These are phyloP conservation scores for Voacanga thouarsii DNA, from an alignment of 257 asterid genomes.

Conservation along the genomic window DNA sequence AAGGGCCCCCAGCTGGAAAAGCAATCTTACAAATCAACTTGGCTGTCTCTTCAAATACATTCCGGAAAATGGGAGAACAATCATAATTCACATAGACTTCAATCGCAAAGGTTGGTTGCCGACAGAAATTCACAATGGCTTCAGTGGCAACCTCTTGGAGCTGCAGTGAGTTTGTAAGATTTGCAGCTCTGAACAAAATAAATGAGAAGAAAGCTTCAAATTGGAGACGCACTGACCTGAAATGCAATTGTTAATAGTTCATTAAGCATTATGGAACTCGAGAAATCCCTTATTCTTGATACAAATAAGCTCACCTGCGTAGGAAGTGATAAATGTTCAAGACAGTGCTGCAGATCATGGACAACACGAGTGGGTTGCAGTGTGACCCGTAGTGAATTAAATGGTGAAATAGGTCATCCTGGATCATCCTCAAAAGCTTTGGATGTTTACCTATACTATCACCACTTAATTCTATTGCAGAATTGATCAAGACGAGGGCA, in stretches of 20 bases:
- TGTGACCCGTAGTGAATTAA: constrained; percentile 69
- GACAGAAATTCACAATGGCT: constrained; percentile 76
- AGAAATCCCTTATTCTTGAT: neutral
- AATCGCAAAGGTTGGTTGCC: constrained; percentile 65
- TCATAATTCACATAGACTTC: constrained; percentile 83
- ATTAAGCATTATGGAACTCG: neutral
- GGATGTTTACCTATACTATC: constrained; percentile 89
- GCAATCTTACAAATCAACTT: constrained; percentile 81
- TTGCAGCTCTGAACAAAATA: constrained; percentile 56
- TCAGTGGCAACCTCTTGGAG: constrained; percentile 87
- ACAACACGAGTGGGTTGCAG: constrained; percentile 70
- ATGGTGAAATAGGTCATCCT: constrained; percentile 85
- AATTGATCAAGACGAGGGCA: constrained; percentile 65
- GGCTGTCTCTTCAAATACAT: constrained; percentile 76
- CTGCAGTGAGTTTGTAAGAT: constrained; percentile 41
- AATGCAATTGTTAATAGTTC: constrained; percentile 8
- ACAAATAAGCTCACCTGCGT: constrained; percentile 44
- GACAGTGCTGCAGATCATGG: constrained; percentile 88
- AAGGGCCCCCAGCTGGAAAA: constrained; percentile 53
- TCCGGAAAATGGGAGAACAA: constrained; percentile 68
- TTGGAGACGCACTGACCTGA: constrained; percentile 82
- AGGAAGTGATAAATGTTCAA: constrained; percentile 81
- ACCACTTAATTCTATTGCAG: constrained; percentile 80
- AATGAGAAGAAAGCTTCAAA: constrained; percentile 78
- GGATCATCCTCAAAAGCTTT: constrained; percentile 85